Conservation (phyloP, 495 filamentous ascomycete species). For the Geopyxis carbonaria region DNA sequence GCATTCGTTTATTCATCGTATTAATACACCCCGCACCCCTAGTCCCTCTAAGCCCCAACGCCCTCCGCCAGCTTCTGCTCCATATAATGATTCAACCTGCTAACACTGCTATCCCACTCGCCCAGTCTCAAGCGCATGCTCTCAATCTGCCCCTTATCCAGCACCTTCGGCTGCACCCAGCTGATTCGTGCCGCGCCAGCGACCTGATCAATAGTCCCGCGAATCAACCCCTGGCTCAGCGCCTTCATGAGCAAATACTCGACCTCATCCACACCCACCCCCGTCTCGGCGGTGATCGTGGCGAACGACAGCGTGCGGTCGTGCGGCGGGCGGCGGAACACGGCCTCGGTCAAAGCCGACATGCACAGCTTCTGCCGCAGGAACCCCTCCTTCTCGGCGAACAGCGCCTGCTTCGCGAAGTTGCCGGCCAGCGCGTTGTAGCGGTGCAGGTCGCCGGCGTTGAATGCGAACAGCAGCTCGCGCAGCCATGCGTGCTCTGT, state of each 20-base stretch:
- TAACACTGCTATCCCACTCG: conserved; percentile 92
- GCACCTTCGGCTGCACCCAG: conserved; percentile 96
- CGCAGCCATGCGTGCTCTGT: conserved; percentile 57
- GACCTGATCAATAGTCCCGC: conserved; percentile 91
- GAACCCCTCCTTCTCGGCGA: conserved; percentile 60
- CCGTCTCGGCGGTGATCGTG: conserved; percentile 78
- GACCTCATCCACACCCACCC: conserved; percentile 76
- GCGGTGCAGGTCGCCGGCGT: conserved; percentile 77
- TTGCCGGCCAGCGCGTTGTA: conserved; percentile 67
- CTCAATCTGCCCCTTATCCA: conserved; percentile 91
- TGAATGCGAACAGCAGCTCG: conserved; percentile 91
- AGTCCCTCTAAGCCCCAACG: conserved; percentile 1
- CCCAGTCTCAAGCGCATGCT: conserved; percentile 73
- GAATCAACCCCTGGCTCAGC: conserved; percentile 72
- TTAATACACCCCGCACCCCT: too few species aligned
- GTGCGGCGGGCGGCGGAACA: conserved; percentile 88
- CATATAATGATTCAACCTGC: conserved; percentile 37
- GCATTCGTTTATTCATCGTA: too few species aligned
- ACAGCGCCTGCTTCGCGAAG: conserved; percentile 58
- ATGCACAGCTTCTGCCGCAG: conserved; percentile 96
- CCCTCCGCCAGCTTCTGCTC: conserved; percentile 17
- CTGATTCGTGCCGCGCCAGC: conserved; percentile 84
- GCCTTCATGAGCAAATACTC: conserved; percentile 99
- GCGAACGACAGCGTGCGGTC: conserved; percentile 83
- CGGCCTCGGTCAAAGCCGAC: conserved; percentile 83